Percentiles rank a stretch among this genome's conserved stretches.
Evolutionary conservation across 345 rosid genomes (phyloP).

Genomic region (Lenwebbia sp.): DNA sequence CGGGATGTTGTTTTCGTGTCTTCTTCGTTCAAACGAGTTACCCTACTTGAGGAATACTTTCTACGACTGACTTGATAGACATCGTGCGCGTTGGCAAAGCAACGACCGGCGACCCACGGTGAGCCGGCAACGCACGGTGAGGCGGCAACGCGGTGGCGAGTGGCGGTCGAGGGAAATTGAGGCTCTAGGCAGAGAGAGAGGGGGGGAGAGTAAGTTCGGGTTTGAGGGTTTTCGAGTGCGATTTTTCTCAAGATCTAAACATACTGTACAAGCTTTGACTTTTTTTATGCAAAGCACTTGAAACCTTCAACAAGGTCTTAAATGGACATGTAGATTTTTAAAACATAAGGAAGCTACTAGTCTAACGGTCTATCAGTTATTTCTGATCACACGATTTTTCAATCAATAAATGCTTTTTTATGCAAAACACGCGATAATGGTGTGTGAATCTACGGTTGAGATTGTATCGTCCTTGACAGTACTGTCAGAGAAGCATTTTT

Average conservation of each 20-base stretch:
- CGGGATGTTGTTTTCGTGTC: not conserved
- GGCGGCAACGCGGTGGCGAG: not conserved
- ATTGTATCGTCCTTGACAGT: too few species aligned
- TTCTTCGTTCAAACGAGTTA: not conserved
- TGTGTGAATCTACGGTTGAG: too few species aligned
- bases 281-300: too few species aligned
- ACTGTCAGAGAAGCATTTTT: too few species aligned
- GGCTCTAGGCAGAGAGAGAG: not conserved
- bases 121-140: too few species aligned
- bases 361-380: too few species aligned
- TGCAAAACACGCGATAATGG: too few species aligned
- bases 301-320: not conserved
- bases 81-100: not conserved
- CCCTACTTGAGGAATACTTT: not conserved
- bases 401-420: too few species aligned
- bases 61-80: not conserved
- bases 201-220: not conserved
- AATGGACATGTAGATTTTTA: not conserved
- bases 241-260: not conserved
- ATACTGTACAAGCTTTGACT: too few species aligned
- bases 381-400: too few species aligned
- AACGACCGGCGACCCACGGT: not conserved
- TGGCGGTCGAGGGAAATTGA: not conserved
- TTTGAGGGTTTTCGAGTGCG: not conserved
- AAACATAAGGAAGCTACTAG: too few species aligned